Conservation (phyloP, 2,329 filamentous ascomycete species). For the Colletotrichum lindemuthianum region DNA sequence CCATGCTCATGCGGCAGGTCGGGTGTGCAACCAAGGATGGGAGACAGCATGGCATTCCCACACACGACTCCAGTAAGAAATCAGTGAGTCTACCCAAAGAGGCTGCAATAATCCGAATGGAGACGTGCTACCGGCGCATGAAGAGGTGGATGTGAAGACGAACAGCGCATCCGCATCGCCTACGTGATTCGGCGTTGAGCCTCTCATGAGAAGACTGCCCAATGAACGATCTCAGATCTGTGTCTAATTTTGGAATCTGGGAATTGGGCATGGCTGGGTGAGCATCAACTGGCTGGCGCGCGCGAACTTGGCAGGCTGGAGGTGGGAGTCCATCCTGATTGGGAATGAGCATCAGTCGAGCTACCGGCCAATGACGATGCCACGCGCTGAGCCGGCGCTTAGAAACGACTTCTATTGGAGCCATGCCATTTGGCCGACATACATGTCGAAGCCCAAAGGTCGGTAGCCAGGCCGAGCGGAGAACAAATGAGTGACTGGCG, state of each 20-base stretch:
- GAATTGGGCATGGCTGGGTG: slow-evolving; percentile 36
- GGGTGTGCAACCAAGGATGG: slow-evolving; percentile 11
- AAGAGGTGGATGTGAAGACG: slow-evolving; percentile 21
- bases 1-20: slow-evolving; percentile 23
- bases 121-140: slow-evolving; percentile 24
- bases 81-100: slow-evolving; percentile 23
- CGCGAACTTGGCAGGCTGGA: slow-evolving; percentile 44
- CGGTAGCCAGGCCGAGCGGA: slow-evolving; percentile 28
- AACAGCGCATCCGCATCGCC: slow-evolving; percentile 15
- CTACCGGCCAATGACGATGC: slow-evolving; percentile 32
- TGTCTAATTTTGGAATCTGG: slow-evolving; percentile 50
- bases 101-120: slow-evolving; percentile 28
- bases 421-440: slow-evolving; percentile 22
- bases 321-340: slow-evolving; percentile 29
- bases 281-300: slow-evolving; percentile 50
- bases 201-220: slow-evolving; percentile 36
- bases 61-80: slow-evolving; percentile 5
- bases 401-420: slow-evolving; percentile 33
- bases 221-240: slow-evolving; percentile 43
- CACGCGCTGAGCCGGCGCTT: slow-evolving; percentile 39
- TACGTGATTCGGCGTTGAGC: not conserved
- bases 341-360: slow-evolving; percentile 15
- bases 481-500: slow-evolving; percentile 26
- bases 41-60: slow-evolving; percentile 16
- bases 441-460: slow-evolving; percentile 1